A percentile compares a stretch with the other conserved stretches of the same genome.
Conservation (phyloP, 2,329 filamentous ascomycete genomes). For the Calycina herbarum region DNA sequence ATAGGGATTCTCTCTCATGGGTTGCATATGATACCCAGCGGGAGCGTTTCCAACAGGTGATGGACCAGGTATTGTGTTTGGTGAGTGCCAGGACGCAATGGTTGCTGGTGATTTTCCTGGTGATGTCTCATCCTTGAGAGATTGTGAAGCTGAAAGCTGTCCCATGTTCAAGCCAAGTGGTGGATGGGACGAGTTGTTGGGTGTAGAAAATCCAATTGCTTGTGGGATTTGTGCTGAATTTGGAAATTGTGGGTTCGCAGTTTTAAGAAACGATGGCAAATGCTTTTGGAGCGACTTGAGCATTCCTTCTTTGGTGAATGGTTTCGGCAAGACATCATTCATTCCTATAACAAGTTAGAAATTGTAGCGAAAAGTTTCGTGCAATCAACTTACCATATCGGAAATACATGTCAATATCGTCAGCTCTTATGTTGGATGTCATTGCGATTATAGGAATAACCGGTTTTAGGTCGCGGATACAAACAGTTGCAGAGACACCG, state of each 20-base stretch:
- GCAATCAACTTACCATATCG: conserved; percentile 71
- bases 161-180: conserved; percentile 35
- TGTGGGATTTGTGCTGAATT: conserved; percentile 28
- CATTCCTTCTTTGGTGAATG: conserved; percentile 88
- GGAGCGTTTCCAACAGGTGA: conserved; percentile 33
- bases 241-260: conserved; percentile 32
- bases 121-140: conserved; percentile 37
- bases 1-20: conserved; percentile 35
- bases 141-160: conserved; percentile 32
- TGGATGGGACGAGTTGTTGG: conserved; percentile 26
- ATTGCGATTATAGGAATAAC: conserved; percentile 91
- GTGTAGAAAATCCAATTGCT: conserved; percentile 28
- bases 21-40: conserved; percentile 30
- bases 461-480: conserved; percentile 84
- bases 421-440: conserved; percentile 96
- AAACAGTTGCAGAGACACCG: conserved; percentile 89
- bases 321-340: conserved; percentile 96
- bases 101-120: conserved; percentile 38
- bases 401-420: conserved; percentile 97
- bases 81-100: conserved; percentile 36
- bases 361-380: not conserved
- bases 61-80: conserved; percentile 33
- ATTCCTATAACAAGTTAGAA: conserved; percentile 66
- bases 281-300: conserved; percentile 86
- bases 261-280: conserved; percentile 77